Conservation (phyloP, 2,329 filamentous ascomycete species). For the Juglanconis sp. region DNA sequence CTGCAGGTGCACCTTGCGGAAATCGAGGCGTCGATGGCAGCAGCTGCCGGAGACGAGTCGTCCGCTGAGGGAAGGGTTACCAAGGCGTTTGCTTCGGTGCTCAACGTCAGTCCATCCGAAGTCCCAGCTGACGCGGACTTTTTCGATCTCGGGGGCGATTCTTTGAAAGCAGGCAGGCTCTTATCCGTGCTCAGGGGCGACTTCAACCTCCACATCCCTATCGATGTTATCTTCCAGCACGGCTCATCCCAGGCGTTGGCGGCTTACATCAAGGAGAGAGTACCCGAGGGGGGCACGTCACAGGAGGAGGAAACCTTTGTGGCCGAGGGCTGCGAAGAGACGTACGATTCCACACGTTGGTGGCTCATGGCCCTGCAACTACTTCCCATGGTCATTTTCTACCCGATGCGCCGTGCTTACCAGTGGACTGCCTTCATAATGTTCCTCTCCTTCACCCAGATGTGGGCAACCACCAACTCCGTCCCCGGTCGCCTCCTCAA, state of each 20-base stretch:
- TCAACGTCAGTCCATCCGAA: slow-evolving; percentile 37
- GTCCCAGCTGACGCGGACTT: slow-evolving; percentile 44
- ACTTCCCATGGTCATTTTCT: slow-evolving; percentile 45
- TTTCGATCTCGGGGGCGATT: slow-evolving; percentile 52
- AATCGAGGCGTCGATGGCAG: background rate
- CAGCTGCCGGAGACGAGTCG: slow-evolving; percentile 18
- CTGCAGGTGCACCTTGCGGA: slow-evolving; percentile 1
- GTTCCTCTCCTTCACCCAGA: slow-evolving; percentile 38
- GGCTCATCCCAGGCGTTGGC: slow-evolving; percentile 41
- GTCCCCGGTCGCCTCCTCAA: slow-evolving; percentile 46
- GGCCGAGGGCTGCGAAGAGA: slow-evolving; percentile 22
- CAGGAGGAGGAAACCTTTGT: slow-evolving; percentile 6
- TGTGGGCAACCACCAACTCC: slow-evolving; percentile 36
- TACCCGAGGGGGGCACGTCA: background rate
- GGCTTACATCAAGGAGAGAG: slow-evolving; percentile 11
- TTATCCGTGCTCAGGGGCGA: slow-evolving; percentile 48
- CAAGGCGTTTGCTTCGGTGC: slow-evolving; percentile 42
- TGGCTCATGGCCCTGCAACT: slow-evolving; percentile 48
- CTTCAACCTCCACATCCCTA: slow-evolving; percentile 45
- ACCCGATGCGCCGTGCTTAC: slow-evolving; percentile 47
- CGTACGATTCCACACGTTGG: slow-evolving; percentile 47
- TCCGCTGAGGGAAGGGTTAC: slow-evolving; percentile 37
- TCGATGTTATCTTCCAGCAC: slow-evolving; percentile 49
- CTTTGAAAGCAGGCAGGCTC: slow-evolving; percentile 49
- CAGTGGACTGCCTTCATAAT: slow-evolving; percentile 53